Percentiles rank a stretch among this genome's conserved stretches.
These are phyloP conservation scores for Bertia moriformis DNA, from an alignment of 2,329 filamentous ascomycete species.

Conservation along the genomic window DNA sequence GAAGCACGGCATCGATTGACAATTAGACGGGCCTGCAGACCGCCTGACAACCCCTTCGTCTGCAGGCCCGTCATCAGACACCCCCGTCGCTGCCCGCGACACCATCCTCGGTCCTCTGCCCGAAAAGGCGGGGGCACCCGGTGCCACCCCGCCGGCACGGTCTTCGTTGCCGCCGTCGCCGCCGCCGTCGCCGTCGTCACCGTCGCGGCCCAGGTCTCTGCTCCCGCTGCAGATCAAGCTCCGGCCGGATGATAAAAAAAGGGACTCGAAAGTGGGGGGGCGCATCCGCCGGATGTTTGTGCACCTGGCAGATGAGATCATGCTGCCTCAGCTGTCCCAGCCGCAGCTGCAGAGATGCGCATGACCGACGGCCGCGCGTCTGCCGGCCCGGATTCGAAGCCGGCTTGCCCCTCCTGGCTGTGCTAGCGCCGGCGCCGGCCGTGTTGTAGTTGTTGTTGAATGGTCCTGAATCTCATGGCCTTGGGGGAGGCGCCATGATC, in stretches of 20 bases:
- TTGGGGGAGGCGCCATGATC: too few species aligned
- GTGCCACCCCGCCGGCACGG: background rate
- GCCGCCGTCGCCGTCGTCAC: background rate
- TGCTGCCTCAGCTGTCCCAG: background rate
- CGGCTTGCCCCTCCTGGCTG: too few species aligned
- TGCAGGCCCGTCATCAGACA: constrained; percentile 43
- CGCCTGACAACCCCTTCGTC: constrained; percentile 31
- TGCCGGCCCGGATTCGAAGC: too few species aligned
- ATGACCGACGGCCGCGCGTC: too few species aligned
- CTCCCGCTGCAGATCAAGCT: background rate
- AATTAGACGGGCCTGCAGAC: constrained; percentile 57
- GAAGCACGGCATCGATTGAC: constrained; percentile 97
- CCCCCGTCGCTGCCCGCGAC: background rate
- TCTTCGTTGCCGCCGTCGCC: too few species aligned
- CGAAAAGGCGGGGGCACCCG: background rate
- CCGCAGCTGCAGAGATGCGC: too few species aligned
- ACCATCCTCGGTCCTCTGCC: background rate
- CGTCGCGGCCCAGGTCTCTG: background rate
- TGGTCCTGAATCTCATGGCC: too few species aligned
- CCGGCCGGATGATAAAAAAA: background rate
- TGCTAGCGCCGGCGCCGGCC: too few species aligned
- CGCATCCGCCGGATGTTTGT: background rate
- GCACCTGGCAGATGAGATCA: background rate
- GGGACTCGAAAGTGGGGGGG: background rate
- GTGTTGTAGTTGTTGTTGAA: too few species aligned